These are phyloP conservation scores for Rosellinia necatrix DNA, from an alignment of 2,329 filamentous ascomycete species.

Conservation along the genomic window DNA sequence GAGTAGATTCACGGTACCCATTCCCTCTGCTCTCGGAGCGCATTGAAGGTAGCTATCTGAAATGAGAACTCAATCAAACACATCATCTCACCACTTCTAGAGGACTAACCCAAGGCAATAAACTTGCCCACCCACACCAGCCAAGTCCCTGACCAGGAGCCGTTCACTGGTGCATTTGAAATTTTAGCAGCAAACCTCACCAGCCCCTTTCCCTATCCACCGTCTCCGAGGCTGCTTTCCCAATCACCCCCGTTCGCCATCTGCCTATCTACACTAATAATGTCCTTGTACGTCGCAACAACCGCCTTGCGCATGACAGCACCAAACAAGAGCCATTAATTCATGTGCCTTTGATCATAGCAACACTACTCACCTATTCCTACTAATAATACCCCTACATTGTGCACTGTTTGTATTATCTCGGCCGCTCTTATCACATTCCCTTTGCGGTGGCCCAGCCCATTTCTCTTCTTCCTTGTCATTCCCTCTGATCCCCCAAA, in stretches of 20 bases:
- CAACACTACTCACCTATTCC: slow-evolving; percentile 11
- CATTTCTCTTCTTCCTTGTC: slow-evolving; percentile 26
- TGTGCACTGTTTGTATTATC: slow-evolving; percentile 31
- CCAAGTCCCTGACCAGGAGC: slow-evolving; percentile 5
- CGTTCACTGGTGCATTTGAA: slow-evolving; percentile 18
- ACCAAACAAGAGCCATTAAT: slow-evolving; percentile 21
- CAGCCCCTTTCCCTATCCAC: slow-evolving; percentile 22
- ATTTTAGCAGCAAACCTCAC: slow-evolving; percentile 20
- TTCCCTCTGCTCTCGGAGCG: slow-evolving; percentile 3
- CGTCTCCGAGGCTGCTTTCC: slow-evolving; percentile 12
- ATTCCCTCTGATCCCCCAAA: slow-evolving; percentile 19
- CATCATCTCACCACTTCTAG: slow-evolving; percentile 17
- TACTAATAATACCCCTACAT: slow-evolving; percentile 32
- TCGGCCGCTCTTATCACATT: slow-evolving; percentile 39
- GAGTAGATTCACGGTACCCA: slow-evolving; percentile 3
- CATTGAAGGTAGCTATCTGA: slow-evolving; percentile 12
- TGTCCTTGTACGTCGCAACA: slow-evolving; percentile 25
- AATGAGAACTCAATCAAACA: slow-evolving; percentile 23
- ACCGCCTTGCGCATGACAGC: slow-evolving; percentile 15
- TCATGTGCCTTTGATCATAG: slow-evolving; percentile 15
- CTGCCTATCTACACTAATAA: background rate
- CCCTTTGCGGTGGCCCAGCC: slow-evolving; percentile 39
- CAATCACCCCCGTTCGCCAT: background rate
- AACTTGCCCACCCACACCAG: slow-evolving; percentile 13
- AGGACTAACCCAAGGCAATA: slow-evolving; percentile 9